phyloP scores from a whole-genome alignment of 139 green algal genomes.

The Dunaliella primolecta region DNA sequence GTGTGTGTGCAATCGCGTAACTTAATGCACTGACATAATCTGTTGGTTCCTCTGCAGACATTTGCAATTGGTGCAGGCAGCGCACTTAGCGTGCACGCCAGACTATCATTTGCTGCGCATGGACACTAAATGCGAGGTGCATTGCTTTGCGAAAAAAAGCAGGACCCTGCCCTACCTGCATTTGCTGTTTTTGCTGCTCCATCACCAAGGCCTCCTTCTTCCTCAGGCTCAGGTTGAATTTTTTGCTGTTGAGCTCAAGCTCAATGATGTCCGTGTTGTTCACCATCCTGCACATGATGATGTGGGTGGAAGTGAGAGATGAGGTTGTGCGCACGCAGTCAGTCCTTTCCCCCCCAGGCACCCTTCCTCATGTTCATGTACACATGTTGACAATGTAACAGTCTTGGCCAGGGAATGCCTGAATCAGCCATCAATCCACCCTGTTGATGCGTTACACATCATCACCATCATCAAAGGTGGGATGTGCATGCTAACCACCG shows the following conservation, averaged over 20 bases:
- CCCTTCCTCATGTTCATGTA: not conserved
- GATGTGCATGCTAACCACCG: not conserved
- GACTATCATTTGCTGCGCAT: not conserved
- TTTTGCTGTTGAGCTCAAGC: conserved; percentile 89
- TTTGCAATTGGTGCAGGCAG: not conserved
- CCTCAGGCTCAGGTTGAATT: conserved; percentile 82
- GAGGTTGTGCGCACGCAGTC: not conserved
- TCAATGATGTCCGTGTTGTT: conserved; percentile 95
- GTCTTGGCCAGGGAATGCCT: not conserved
- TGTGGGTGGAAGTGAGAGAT: not conserved
- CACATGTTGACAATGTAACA: not conserved
- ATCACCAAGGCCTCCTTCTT: conserved; percentile 75
- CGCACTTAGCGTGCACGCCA: not conserved
- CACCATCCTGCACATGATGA: conserved; percentile 73
- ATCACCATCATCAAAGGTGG: not conserved
- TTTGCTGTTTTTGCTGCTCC: not conserved
- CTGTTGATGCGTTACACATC: not conserved
- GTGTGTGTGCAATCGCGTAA: not conserved
- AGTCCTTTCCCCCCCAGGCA: no score
- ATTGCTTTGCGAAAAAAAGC: not conserved
- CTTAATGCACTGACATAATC: not conserved
- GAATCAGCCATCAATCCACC: not conserved
- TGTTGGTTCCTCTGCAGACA: not conserved
- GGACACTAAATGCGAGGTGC: not conserved
- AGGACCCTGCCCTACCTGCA: not conserved